Base-by-base conservation (phyloP, 306 rosid genomes). In the Begonia peltatifolia region DNA sequence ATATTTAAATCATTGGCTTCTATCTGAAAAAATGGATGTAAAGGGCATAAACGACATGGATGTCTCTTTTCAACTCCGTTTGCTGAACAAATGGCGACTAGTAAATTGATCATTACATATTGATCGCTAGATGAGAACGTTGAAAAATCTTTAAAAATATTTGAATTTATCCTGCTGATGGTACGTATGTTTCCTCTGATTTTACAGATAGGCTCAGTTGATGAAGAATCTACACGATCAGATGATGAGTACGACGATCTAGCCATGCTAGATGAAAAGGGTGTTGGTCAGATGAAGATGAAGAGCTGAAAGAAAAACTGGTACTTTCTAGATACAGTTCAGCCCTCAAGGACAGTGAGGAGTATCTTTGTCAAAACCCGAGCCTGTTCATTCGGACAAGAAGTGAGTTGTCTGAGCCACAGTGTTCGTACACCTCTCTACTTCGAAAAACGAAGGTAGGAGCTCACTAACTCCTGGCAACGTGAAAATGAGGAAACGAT, bases 191-290 rank as follows among this genome's bases (percentile, higher is more conserved):
- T 11, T 52, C 12, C 12, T 11, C 41, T 1, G 35, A 5, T 11
- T 2, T 22, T 18, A 44, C 83, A 89, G 97, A 63, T 78, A 18
- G 97, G 97, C 36, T 89, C 97, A 4, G 94, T 89, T 30, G 97
- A 89, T 22, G 97, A 89, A 74, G 94, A 85, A 71, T 89, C 95
- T 17, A 82, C 97, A 10, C 80, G 85, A 61, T 82, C 97, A 1
- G 97, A 89, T 41, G 97, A 89, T 59, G 95, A 89, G 80, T 89
- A 89, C 25, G 95, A 89, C 10, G 97, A 89, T 68, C 81, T 89
- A 53, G 94, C 94, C 54, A 80, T 85, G 94, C 82, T 66, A 74
- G 90, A 85, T 20, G 16, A 16, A 72, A 68, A 47, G 85, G 92
- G 35, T 83, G 71, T 61, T 71, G 72, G 81, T 61, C 80, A 2